Conservation (phyloP, 345 rosid genomes). For the Mallotus nudiflorus region DNA sequence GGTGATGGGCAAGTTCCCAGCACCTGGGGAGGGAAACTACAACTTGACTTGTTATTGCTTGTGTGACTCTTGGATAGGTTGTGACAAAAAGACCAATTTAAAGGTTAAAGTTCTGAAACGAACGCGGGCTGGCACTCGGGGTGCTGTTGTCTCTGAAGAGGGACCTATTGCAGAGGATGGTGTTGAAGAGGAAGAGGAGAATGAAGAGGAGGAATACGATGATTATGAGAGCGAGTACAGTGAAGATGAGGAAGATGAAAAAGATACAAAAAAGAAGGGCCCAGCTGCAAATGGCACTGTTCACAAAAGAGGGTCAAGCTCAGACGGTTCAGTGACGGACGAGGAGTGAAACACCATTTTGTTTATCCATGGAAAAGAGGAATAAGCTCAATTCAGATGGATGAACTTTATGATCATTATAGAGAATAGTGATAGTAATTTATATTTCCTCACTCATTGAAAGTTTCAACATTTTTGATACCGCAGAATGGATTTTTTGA, state of each 20-base stretch:
- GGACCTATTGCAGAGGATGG: conserved; percentile 78
- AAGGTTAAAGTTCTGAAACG: conserved; percentile 83
- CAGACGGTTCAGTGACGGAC: conserved; percentile 70
- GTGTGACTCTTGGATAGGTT: conserved; percentile 96
- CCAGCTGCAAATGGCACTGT: conserved; percentile 51
- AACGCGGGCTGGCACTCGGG: conserved; percentile 81
- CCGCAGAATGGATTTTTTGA: neutral
- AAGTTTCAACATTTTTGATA: neutral
- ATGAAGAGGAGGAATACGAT: conserved; percentile 81
- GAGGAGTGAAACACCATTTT: conserved; percentile 51
- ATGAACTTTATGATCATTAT: neutral
- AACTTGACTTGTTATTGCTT: conserved; percentile 82
- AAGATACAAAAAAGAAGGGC: conserved; percentile 61
- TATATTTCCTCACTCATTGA: no score
- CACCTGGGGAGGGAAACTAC: conserved; percentile 83
- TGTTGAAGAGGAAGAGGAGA: conserved; percentile 89
- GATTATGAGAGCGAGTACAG: conserved; percentile 96
- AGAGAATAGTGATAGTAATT: conserved; percentile 1
- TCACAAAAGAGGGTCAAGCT: conserved; percentile 51
- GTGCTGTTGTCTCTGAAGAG: conserved; percentile 63
- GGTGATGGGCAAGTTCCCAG: conserved; percentile 89
- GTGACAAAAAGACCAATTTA: conserved; percentile 63
- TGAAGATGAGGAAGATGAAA: conserved; percentile 82
- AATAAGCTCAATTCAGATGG: neutral
- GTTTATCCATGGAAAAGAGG: conserved; percentile 18